A percentile compares a stretch with the other conserved stretches of the same genome.
These are phyloP conservation scores for Panicum hallii DNA, from an alignment of 202 grass and related monocot species.

Conservation along the genomic window DNA sequence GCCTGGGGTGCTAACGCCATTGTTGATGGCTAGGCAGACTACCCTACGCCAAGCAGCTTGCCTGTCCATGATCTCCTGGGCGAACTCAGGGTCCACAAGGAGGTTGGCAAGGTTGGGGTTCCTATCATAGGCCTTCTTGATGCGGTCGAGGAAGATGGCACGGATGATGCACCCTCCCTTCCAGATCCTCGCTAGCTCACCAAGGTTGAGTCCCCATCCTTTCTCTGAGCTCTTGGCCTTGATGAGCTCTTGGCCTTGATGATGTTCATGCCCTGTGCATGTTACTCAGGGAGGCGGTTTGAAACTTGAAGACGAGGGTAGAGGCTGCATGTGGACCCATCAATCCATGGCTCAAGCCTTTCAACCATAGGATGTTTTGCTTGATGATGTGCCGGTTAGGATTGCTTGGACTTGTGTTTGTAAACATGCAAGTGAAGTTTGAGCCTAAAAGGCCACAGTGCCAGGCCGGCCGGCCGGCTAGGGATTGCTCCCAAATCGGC, in stretches of 20 bases:
- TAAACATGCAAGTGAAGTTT: too few species aligned
- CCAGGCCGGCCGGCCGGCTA: too few species aligned
- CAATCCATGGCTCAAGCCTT: too few species aligned
- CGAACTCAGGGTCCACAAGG: constrained; percentile 85
- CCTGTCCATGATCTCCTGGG: constrained; percentile 81
- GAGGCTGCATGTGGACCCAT: too few species aligned
- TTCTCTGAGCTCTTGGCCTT: constrained; percentile 85
- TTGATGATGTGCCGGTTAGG: too few species aligned
- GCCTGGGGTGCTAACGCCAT: constrained; percentile 77
- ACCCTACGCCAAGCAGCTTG: constrained; percentile 80
- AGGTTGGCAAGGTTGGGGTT: constrained; percentile 73
- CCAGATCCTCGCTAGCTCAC: constrained; percentile 91
- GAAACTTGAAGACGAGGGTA: too few species aligned
- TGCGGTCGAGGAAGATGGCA: constrained; percentile 87
- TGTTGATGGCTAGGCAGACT: constrained; percentile 77
- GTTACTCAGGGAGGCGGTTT: too few species aligned
- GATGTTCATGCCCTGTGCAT: constrained; percentile 86
- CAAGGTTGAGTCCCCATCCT: constrained; percentile 80
- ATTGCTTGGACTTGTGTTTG: too few species aligned
- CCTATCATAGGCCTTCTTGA: constrained; percentile 86
- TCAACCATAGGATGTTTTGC: too few species aligned
- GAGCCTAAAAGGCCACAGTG: too few species aligned
- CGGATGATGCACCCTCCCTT: constrained; percentile 96
- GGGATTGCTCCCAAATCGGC: too few species aligned
- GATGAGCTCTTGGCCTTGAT: too few species aligned